Base-by-base conservation (phyloP, 2,329 filamentous ascomycete species). In the Gyromitra esculenta region DNA sequence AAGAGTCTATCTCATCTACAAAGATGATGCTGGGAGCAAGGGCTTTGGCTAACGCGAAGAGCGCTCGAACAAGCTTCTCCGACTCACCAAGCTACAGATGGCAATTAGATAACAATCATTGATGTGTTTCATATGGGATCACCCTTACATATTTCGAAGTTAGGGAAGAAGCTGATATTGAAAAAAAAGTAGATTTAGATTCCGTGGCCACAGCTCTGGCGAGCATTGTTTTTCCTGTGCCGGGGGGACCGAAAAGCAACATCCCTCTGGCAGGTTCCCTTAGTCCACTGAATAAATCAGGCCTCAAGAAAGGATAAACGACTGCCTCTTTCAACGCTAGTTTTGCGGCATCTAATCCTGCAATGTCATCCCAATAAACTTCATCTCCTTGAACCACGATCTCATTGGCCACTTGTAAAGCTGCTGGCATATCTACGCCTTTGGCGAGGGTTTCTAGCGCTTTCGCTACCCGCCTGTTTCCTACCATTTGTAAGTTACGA, bases 161-260 rank as follows among this genome's bases (percentile, higher is more conserved):
- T 79, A 99, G 85, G 80, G 92, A 97, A 82, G 93, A 97, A 15
- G 96, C 94, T 4, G 94, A 97, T 72, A 99, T 97, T 13, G 94
- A 96, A 84, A 99, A 98, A 84, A 98, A 99, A 0, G 96, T 97
- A 9, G 93, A 97, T 81, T 90, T 91, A 1, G 93, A 97, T 83
- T 99, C 96, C 0, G 96, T 98, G 0, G 96, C 96, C 0, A 98
- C 95, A 7, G 93, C 94, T 79, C 96, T 89, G 8, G 96, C 96
- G 48, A 99, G 86, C 96, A 99, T 99, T 0, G 96, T 99, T 84
- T 99, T 99, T 67, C 96, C 96, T 0, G 96, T 99, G n/a, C 96
- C 96, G 0, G 96, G 96, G 0, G 96, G 96, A 0, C 96, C 96
- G 82, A 99, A 99, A 0, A 99, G 87, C 0, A 99, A 87, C 93